These are phyloP conservation scores for Fusarium pseudonygamai DNA, from an alignment of 2,329 filamentous ascomycete genomes.

Conservation along the genomic window DNA sequence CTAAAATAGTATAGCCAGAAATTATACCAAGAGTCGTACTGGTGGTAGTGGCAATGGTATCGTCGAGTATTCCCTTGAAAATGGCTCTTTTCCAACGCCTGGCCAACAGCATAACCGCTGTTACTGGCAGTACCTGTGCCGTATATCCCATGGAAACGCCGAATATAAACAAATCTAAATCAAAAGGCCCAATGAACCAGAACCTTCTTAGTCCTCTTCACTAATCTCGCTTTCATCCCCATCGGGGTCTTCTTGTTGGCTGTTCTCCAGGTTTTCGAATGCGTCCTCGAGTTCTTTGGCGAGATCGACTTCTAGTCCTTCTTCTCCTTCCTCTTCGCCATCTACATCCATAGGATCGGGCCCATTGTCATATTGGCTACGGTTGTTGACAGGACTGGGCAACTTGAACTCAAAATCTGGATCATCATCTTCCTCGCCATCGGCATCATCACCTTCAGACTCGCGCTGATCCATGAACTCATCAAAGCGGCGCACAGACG, in stretches of 20 bases:
- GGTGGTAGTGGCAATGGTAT: conserved; percentile 21
- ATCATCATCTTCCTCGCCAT: conserved; percentile 59
- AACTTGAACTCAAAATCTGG: conserved; percentile 62
- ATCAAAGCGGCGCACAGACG: conserved; percentile 60
- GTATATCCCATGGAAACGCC: conserved; percentile 12
- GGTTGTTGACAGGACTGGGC: conserved; percentile 61
- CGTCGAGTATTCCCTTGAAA: conserved; percentile 18
- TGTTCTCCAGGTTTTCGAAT: conserved; percentile 63
- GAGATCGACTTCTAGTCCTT: conserved; percentile 50
- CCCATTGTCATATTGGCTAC: conserved; percentile 39
- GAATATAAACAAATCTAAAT: conserved; percentile 1
- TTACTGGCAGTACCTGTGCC: background rate
- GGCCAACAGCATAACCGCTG: background rate
- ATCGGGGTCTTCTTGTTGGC: conserved; percentile 59
- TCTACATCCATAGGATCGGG: conserved; percentile 45
- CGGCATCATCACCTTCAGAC: conserved; percentile 57
- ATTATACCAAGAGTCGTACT: background rate
- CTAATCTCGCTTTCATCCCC: conserved; percentile 73
- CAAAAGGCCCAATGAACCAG: background rate
- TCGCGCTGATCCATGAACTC: conserved; percentile 61
- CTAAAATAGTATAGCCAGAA: background rate
- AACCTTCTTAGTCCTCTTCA: conserved; percentile 65
- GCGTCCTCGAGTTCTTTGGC: conserved; percentile 64
- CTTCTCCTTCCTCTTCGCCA: conserved; percentile 41
- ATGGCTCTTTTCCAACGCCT: conserved; percentile 21